Evolutionary conservation across 352 stramenopile genomes (phyloP), one percentile per base, ranked within the genome.

Genomic region (Globisporangium okanoganense): DNA sequence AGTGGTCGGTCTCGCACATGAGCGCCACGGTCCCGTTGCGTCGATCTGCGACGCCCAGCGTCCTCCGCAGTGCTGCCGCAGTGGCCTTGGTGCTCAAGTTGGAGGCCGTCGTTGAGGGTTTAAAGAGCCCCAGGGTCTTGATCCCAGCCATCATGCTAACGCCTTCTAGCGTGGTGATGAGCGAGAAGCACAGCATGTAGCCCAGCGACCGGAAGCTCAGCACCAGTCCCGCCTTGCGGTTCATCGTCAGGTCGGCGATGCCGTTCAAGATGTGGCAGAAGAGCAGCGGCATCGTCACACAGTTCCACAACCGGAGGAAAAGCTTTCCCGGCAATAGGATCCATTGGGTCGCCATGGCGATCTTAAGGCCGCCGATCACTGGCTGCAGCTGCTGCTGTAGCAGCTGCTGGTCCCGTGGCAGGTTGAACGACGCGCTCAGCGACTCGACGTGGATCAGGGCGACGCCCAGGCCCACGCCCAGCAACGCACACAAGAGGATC

Each of bases 281-380:
- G 3, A 85, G 47, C 48, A 87, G 66, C 7, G 72, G 67, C 45
- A 78, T 60, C 7, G 65, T 64, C 31, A 79, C 57, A 13, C 72
- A 79, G 47, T 66, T 75, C 78, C 78, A 87, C 1, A 72, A 54
- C 1, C 78, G 75, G 6, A 79, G 20, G 31, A 87, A 87, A 8
- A 87, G 60, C 24, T 71, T 61, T 0, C 73, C 75, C 7, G 78
- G 78, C 0, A 85, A 47, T 36, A 83, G 45, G 8, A 87, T 51
- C 78, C 78, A 87, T 20, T 61, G 68, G 2, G 61, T 62, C 1
- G 49, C 62, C 18, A 41, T 20, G 16, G 70, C 45, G n/a, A 81
- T 22, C 10, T 69, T 43, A 56, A 78, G 36, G 40, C 70, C 72
- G 0, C 67, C 70, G n/a, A 75, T 79, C 33, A 44, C 59, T 10